Evolutionary conservation across 331 rosid species (phyloP).

Genomic region (Quercus phellos): DNA sequence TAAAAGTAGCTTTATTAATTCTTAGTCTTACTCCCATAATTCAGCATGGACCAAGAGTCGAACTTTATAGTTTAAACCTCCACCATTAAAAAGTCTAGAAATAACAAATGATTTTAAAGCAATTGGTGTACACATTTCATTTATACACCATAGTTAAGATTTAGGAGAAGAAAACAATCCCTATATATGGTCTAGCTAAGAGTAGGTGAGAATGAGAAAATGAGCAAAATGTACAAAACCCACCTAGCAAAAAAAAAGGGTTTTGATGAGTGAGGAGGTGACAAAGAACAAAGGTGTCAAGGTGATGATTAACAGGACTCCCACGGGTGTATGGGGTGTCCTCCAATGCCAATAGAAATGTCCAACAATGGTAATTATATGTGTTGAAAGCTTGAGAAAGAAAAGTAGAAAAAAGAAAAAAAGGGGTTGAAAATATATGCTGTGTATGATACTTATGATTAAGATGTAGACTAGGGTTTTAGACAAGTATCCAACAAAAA

Average conservation of each 20-base stretch:
- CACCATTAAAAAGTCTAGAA: neutral
- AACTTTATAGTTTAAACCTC: neutral
- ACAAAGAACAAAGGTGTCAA: conserved; percentile 37
- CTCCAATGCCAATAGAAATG: conserved; percentile 55
- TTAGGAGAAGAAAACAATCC: neutral
- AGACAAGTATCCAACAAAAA: conserved; percentile 48
- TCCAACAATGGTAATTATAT: conserved; percentile 57
- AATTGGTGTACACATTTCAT: no score
- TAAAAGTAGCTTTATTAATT: no score
- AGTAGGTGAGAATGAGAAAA: neutral
- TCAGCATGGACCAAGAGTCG: neutral
- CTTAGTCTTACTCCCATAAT: no score
- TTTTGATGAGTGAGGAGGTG: conserved; percentile 19
- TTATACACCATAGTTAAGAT: no score
- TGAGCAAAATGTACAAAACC: conserved; percentile 20
- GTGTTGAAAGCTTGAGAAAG: conserved; percentile 48
- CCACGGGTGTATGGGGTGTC: conserved; percentile 72
- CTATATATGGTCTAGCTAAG: neutral
- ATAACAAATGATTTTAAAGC: no score
- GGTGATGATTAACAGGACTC: conserved; percentile 57
- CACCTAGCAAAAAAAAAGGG: conserved; percentile 12
- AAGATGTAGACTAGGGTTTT: conserved; percentile 50
- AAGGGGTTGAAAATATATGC: neutral
- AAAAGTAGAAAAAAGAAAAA: conserved; percentile 29
- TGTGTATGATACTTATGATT: conserved; percentile 46